Conservation (phyloP, 495 filamentous ascomycete species). For the Cercophora scortea region DNA sequence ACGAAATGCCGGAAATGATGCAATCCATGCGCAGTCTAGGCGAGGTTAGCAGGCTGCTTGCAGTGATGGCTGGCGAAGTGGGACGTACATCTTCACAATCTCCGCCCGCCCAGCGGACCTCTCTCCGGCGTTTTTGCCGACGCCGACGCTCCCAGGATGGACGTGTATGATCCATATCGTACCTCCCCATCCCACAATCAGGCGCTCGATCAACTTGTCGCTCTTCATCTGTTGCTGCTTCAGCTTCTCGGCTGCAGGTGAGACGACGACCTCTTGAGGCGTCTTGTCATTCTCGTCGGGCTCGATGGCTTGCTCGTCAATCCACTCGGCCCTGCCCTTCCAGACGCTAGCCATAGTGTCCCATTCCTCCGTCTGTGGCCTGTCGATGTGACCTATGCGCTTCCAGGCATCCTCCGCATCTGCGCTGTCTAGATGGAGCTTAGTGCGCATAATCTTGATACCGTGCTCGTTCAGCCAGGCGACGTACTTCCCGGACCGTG, state of each 20-base stretch:
- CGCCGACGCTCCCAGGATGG: conserved; percentile 61
- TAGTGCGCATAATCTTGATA: conserved; percentile 93
- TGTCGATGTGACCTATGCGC: conserved; percentile 84
- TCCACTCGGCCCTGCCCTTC: conserved; percentile 87
- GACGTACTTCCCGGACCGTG: conserved; percentile 79
- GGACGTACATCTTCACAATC: conserved; percentile 78
- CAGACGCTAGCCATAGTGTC: conserved; percentile 92
- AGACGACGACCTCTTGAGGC: conserved; percentile 17
- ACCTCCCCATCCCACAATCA: conserved; percentile 90
- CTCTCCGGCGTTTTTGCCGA: conserved; percentile 63
- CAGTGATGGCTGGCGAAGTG: neutral
- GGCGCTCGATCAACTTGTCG: conserved; percentile 56
- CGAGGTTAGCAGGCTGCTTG: conserved; percentile 17
- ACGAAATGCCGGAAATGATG: conserved; percentile 89
- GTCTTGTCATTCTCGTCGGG: conserved; percentile 39
- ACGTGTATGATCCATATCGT: conserved; percentile 95
- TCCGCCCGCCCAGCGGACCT: conserved; percentile 72
- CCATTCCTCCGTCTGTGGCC: conserved; percentile 71
- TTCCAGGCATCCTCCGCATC: conserved; percentile 87
- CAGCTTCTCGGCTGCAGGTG: conserved; percentile 38
- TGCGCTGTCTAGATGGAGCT: conserved; percentile 67
- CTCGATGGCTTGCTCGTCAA: conserved; percentile 71
- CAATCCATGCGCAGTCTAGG: conserved; percentile 85
- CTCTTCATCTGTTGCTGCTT: conserved; percentile 36
- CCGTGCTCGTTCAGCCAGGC: conserved; percentile 94